A percentile compares a stretch with the other conserved stretches of the same genome.
Conservation (phyloP, 1,139 yeast genomes). For the Geotrichum aggregatum region DNA sequence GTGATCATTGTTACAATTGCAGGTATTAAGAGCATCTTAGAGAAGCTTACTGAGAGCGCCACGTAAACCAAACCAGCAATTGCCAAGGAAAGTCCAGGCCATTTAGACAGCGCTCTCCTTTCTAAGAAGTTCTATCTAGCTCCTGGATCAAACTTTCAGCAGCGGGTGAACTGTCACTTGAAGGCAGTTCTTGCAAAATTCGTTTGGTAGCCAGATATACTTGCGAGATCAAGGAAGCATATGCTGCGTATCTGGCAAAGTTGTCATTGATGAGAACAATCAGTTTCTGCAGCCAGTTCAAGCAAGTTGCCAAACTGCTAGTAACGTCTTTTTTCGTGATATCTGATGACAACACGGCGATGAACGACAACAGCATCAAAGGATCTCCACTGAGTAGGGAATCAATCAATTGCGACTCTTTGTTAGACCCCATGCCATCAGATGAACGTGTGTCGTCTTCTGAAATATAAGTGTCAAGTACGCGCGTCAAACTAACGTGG, state of each 20-base stretch:
- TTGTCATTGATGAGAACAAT: slow-evolving; percentile 18
- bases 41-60: too few species aligned
- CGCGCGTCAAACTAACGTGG: slow-evolving; percentile 15
- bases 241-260: slow-evolving; percentile 11
- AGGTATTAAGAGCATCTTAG: too few species aligned
- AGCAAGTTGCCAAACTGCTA: slow-evolving; percentile 3
- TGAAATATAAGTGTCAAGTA: slow-evolving; percentile 11
- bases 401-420: slow-evolving; percentile 10
- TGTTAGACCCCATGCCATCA: not conserved
- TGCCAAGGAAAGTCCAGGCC: too few species aligned
- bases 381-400: slow-evolving; percentile 15
- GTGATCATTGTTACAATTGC: not conserved
- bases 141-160: slow-evolving; percentile 8
- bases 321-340: slow-evolving; percentile 10
- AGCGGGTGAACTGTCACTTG: not conserved
- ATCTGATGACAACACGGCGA: slow-evolving; percentile 20
- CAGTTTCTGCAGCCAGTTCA: slow-evolving; percentile 18
- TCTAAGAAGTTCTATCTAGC: slow-evolving; percentile 6
- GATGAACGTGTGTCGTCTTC: slow-evolving; percentile 6
- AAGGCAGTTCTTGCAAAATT: slow-evolving; percentile 7
- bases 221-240: slow-evolving; percentile 10
- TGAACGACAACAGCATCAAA: slow-evolving; percentile 16
- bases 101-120: too few species aligned
- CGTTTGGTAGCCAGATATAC: slow-evolving; percentile 10
- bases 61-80: too few species aligned